These are phyloP conservation scores for Canavalia gladiata DNA, from an alignment of 306 rosid species.

Conservation along the genomic window DNA sequence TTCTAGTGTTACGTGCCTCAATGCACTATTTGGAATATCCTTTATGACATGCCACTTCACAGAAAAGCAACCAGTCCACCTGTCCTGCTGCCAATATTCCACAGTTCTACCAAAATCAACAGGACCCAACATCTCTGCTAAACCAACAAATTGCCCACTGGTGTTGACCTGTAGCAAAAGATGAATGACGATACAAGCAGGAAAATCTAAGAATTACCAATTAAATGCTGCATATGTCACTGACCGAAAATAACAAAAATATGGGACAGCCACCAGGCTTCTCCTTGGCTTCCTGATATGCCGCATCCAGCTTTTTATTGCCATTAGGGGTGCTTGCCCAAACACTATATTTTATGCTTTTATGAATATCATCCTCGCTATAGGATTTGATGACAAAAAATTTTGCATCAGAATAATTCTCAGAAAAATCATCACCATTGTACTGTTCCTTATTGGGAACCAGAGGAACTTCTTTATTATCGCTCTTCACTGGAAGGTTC, in stretches of 20 bases:
- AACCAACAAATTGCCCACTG: constrained; percentile 69
- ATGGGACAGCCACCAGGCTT: constrained; percentile 59
- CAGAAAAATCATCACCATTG: constrained; percentile 53
- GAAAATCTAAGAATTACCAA: background rate
- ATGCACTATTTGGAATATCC: constrained; percentile 58
- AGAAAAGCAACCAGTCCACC: constrained; percentile 71
- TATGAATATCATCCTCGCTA: constrained; percentile 69
- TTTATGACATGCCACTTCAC: constrained; percentile 68
- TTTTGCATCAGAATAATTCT: constrained; percentile 55
- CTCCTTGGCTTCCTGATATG: constrained; percentile 62
- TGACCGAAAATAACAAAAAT: constrained; percentile 63
- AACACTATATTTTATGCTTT: constrained; percentile 63
- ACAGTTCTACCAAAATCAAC: constrained; percentile 56
- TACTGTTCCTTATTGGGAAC: constrained; percentile 52
- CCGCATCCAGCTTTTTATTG: constrained; percentile 57
- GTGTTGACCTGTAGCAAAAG: constrained; percentile 57
- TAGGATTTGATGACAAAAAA: constrained; percentile 65
- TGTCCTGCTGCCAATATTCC: constrained; percentile 67
- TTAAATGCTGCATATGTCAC: constrained; percentile 30
- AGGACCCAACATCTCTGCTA: constrained; percentile 67
- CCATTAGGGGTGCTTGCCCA: constrained; percentile 73
- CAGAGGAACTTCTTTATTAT: constrained; percentile 42
- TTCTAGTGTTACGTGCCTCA: constrained; percentile 66
- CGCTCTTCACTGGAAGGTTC: constrained; percentile 49
- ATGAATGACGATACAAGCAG: background rate